Base-by-base conservation (phyloP, 129 eudicot species). In the Daucus carota region DNA sequence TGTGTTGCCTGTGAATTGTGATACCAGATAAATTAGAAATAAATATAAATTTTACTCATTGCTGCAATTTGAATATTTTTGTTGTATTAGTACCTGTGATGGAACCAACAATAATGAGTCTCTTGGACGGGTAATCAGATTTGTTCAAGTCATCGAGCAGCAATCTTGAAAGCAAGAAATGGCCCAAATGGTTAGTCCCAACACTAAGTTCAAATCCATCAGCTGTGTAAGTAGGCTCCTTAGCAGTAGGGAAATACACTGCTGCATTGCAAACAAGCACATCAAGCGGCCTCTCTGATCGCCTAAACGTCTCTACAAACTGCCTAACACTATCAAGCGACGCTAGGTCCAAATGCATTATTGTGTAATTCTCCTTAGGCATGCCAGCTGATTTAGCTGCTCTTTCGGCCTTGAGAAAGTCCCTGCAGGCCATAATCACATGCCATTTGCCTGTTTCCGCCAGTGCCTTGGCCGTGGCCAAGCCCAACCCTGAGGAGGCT, bases 201-300 rank as follows among this genome's bases (percentile, higher is more conserved):
- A 71, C 75, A 43, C 75, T 71, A 14, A 71, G 75, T 71, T 71
- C 75, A 71, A 71, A 71, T 24, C 98, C 98, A 0, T 92, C 96
- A 4, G 98, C 98, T 5, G 96, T 86, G 68, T 77, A 92, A 0
- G 94, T 78, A 11, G 98, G 96, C 73, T 92, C 95, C 79, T 78
- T 85, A 0, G 98, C 98, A 17, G 96, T 92, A 11, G 98, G 98
- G 40, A 76, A 84, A 72, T 92, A 92, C 11, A 92, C 94, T 2
- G 98, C 98, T 13, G 98, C 98, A 75, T 92, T 92, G 84, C 96
- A 90, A 20, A 90, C 96, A 52, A 92, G 48, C 16, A 90, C 96
- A 72, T 92, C 94, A 18, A 92, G 90, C 7, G 92, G 90, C 33
- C 87, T 65, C 12, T 84, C 92, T 0, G 90, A 90, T 41, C 78